phyloP scores from a whole-genome alignment of 257 asterid species.

The Haberlea rhodopensis region DNA sequence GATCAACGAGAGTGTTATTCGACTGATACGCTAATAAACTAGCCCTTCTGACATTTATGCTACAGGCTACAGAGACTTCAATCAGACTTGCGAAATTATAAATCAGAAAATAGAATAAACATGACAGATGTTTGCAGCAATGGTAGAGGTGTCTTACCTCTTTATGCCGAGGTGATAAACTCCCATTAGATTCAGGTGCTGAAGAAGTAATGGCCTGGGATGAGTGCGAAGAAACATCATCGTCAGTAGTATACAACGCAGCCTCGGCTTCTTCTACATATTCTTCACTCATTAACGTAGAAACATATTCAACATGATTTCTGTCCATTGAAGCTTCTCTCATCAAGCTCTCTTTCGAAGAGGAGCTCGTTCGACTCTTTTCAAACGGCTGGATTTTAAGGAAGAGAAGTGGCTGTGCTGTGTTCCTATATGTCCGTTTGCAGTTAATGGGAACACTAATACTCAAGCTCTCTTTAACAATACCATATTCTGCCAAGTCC shows the following conservation, averaged over 20 bases:
- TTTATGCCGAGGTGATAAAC: conserved; percentile 50
- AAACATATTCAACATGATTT: conserved; percentile 50
- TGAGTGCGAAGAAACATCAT: conserved; percentile 74
- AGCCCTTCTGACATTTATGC: not conserved
- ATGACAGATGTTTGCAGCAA: not conserved
- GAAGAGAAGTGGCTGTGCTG: conserved; percentile 62
- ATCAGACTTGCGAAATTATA: not conserved
- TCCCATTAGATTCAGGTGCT: conserved; percentile 53
- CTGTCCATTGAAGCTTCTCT: conserved; percentile 55
- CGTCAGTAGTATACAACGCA: conserved; percentile 60
- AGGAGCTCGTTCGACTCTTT: conserved; percentile 39
- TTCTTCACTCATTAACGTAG: conserved; percentile 66
- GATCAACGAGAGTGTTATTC: conserved; percentile 3
- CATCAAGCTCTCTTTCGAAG: conserved; percentile 43
- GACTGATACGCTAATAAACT: not conserved
- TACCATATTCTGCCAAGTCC: conserved; percentile 70
- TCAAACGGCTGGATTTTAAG: conserved; percentile 54
- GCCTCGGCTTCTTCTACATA: conserved; percentile 74
- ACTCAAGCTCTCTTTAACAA: conserved; percentile 44
- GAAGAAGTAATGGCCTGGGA: conserved; percentile 57
- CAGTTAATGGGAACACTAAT: conserved; percentile 58
- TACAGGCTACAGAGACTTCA: not conserved
- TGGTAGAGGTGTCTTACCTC: conserved; percentile 38
- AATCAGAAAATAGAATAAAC: not conserved
- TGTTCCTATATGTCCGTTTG: conserved; percentile 66